phyloP scores from a whole-genome alignment of 805 yeast genomes.

The Lipomyces oligophaga region DNA sequence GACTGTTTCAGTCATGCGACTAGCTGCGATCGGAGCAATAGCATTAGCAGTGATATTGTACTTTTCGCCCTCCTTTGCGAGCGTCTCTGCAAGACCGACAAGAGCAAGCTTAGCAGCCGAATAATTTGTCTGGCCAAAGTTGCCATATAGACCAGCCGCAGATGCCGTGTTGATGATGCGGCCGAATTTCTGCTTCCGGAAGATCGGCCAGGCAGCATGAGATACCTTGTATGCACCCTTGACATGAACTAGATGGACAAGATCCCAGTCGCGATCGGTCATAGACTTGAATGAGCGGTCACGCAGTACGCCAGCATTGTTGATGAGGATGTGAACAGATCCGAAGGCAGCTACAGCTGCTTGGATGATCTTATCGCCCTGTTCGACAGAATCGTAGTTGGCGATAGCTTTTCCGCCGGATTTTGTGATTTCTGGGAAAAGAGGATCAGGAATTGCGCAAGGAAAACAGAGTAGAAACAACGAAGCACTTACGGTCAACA shows the following conservation, averaged over 20 bases:
- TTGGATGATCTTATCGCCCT: constrained; percentile 78
- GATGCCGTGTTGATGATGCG: constrained; percentile 90
- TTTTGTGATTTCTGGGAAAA: constrained; percentile 53
- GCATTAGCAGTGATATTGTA: constrained; percentile 80
- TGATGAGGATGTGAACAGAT: constrained; percentile 79
- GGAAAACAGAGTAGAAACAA: neutral
- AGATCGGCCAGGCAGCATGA: constrained; percentile 87
- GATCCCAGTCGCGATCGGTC: constrained; percentile 72
- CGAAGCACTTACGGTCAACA: constrained; percentile 46
- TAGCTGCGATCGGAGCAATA: constrained; percentile 92
- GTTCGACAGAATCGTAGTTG: constrained; percentile 84
- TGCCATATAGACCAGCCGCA: constrained; percentile 95
- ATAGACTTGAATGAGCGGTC: constrained; percentile 84
- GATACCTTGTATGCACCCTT: constrained; percentile 84
- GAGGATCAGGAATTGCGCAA: neutral
- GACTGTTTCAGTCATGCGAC: constrained; percentile 91
- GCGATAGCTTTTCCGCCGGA: constrained; percentile 88
- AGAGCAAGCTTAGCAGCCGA: constrained; percentile 88
- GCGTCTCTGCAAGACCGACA: constrained; percentile 88
- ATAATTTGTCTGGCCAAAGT: constrained; percentile 94
- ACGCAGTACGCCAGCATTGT: constrained; percentile 92
- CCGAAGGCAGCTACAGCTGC: constrained; percentile 86
- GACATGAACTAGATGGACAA: constrained; percentile 81
- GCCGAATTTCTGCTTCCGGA: constrained; percentile 81
- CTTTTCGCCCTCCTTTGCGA: constrained; percentile 88